These are phyloP conservation scores for Lithospermum erythrorhizon DNA, from an alignment of 257 asterid species.

Conservation along the genomic window DNA sequence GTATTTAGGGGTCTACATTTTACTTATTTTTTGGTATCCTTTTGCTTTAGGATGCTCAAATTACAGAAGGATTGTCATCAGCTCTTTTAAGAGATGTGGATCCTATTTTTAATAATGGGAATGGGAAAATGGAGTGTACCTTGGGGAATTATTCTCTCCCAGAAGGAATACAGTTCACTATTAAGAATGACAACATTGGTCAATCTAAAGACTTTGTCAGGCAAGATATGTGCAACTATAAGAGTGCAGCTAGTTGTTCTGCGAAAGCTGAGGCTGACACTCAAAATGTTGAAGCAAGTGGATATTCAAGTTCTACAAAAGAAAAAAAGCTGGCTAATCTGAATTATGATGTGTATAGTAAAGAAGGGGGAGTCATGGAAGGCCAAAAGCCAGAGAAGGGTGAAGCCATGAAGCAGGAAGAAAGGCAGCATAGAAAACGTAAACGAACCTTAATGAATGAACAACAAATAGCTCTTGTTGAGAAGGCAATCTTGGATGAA, in stretches of 20 bases:
- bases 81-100: conserved; percentile 27
- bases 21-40: conserved; percentile 1
- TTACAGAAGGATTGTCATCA: conserved; percentile 27
- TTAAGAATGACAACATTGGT: conserved; percentile 20
- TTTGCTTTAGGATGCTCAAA: conserved; percentile 41
- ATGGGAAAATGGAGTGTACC: conserved; percentile 24
- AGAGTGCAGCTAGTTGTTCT: conserved; percentile 14
- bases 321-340: conserved; percentile 38
- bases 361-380: conserved; percentile 39
- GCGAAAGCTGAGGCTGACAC: conserved; percentile 39
- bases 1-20: neutral
- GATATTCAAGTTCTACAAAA: conserved; percentile 67
- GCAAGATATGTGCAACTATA: conserved; percentile 31
- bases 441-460: conserved; percentile 91
- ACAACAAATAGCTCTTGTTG: conserved; percentile 60
- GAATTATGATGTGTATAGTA: conserved; percentile 35
- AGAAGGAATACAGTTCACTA: conserved; percentile 26
- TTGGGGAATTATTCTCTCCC: conserved; percentile 24
- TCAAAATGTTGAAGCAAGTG: conserved; percentile 58
- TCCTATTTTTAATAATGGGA: conserved; percentile 24
- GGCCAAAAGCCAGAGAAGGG: conserved; percentile 50
- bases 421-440: conserved; percentile 79
- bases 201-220: conserved; percentile 29
- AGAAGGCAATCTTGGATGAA: conserved; percentile 64
- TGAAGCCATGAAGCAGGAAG: conserved; percentile 40